phyloP scores from a whole-genome alignment of 202 grass and related monocot genomes.

The Dendrocalamus latiflorus region DNA sequence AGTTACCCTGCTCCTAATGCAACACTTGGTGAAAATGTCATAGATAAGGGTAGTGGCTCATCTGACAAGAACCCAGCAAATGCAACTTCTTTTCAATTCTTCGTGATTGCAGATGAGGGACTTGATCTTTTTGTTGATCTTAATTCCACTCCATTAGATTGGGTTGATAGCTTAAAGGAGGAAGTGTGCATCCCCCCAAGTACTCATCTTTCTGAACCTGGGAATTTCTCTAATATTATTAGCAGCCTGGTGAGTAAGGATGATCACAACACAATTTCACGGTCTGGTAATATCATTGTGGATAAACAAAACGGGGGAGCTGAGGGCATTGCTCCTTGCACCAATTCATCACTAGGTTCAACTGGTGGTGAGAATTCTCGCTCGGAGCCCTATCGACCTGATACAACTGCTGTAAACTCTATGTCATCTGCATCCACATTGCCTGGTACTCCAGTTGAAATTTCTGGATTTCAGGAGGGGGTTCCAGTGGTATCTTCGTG shows the following conservation, averaged over 20 bases:
- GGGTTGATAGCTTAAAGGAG: conserved; percentile 54
- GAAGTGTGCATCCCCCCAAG: conserved; percentile 36
- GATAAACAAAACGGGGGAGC: conserved; percentile 31
- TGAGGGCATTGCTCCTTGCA: conserved; percentile 37
- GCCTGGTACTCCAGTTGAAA: conserved; percentile 31
- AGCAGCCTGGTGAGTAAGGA: conserved; percentile 50
- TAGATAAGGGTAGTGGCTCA: conserved; percentile 20
- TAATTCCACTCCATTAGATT: conserved; percentile 49
- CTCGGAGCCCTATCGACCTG: conserved; percentile 38
- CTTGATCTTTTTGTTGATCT: conserved; percentile 82
- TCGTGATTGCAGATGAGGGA: conserved; percentile 71
- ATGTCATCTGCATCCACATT: conserved; percentile 48
- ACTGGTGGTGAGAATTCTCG: conserved; percentile 54
- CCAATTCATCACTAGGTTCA: conserved; percentile 75
- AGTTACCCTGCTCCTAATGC: conserved; percentile 13
- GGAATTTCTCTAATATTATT: conserved; percentile 41
- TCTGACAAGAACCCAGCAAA: conserved; percentile 31
- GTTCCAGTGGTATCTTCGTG: conserved; percentile 43
- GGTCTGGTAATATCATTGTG: conserved; percentile 30
- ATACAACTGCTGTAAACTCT: conserved; percentile 39
- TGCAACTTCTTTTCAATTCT: conserved; percentile 52
- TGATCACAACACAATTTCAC: conserved; percentile 26
- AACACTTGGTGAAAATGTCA: conserved; percentile 20
- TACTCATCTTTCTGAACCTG: conserved; percentile 21
- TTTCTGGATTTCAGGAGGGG: conserved; percentile 46